phyloP scores from a whole-genome alignment of 2,329 filamentous ascomycete species.

The Raffaelea ambrosiae region DNA sequence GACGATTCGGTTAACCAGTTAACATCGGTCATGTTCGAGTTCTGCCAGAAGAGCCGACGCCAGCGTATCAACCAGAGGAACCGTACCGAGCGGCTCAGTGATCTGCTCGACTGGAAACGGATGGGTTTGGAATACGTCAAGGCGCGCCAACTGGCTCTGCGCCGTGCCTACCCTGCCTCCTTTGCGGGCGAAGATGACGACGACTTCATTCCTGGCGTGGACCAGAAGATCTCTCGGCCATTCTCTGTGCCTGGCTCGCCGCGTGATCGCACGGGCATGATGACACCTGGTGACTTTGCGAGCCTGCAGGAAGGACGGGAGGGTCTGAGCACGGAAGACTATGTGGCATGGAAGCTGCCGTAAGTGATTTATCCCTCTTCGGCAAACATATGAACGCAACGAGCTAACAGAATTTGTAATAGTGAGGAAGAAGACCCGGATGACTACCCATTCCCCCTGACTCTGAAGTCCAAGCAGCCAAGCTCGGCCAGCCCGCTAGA shows the following conservation, averaged over 20 bases:
- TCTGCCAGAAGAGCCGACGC: constrained; percentile 82
- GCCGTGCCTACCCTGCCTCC: constrained; percentile 82
- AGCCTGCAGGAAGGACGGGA: constrained; percentile 91
- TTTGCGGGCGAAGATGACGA: constrained; percentile 77
- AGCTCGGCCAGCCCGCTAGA: constrained; percentile 32
- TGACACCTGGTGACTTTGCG: constrained; percentile 97
- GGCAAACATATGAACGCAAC: background rate
- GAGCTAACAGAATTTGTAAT: constrained; percentile 25
- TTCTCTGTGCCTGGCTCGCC: constrained; percentile 92
- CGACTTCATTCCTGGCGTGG: constrained; percentile 84
- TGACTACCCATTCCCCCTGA: constrained; percentile 54
- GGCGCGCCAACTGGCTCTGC: constrained; percentile 82
- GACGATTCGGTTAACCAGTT: constrained; percentile 97
- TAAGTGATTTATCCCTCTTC: constrained; percentile 46
- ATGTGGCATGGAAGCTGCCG: constrained; percentile 96
- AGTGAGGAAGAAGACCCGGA: constrained; percentile 91
- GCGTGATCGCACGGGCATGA: constrained; percentile 86
- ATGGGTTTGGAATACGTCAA: constrained; percentile 99
- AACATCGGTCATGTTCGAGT: constrained; percentile 87
- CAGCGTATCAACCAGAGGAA: constrained; percentile 99
- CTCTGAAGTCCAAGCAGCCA: constrained; percentile 44
- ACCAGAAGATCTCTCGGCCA: constrained; percentile 90
- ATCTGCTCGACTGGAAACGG: constrained; percentile 95
- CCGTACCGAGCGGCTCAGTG: constrained; percentile 87
- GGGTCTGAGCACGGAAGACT: constrained; percentile 90